phyloP scores from a whole-genome alignment of 2,329 filamentous ascomycete species.

The Arthrobotrys entomopaga region DNA sequence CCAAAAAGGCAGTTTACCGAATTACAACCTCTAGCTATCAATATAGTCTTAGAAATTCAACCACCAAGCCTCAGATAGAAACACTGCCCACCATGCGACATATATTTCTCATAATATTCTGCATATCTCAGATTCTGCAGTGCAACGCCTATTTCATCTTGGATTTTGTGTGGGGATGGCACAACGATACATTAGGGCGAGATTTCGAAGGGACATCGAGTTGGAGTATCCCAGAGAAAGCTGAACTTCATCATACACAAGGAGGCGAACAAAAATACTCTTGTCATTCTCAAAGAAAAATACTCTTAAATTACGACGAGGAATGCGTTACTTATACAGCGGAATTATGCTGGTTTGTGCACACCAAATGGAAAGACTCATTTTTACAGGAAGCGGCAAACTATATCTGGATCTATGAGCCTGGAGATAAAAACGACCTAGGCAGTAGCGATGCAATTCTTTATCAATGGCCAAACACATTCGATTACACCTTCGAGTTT shows the following conservation, averaged over 20 bases:
- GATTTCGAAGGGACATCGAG: constrained; percentile 1
- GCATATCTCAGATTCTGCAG: not conserved
- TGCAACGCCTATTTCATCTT: constrained; percentile 15
- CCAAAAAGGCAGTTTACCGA: too few relatives aligned
- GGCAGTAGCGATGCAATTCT: not conserved
- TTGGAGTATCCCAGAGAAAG: not conserved
- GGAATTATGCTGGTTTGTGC: constrained; percentile 1
- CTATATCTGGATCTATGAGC: constrained; percentile 26
- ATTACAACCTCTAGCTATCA: too few relatives aligned
- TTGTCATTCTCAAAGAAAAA: constrained; percentile 14
- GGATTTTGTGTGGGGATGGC: constrained; percentile 30
- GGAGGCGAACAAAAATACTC: constrained; percentile 12
- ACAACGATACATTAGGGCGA: constrained; percentile 9
- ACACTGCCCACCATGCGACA: not conserved
- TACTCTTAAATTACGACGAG: constrained; percentile 12
- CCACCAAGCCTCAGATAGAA: too few relatives aligned
- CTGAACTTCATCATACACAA: constrained; percentile 5
- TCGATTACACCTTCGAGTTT: constrained; percentile 37
- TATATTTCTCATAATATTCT: not conserved
- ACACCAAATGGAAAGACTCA: not conserved
- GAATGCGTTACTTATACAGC: constrained; percentile 1
- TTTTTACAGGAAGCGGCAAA: constrained; percentile 11
- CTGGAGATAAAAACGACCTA: not conserved
- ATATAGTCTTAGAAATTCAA: too few relatives aligned
- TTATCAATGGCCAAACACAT: constrained; percentile 7